Percentiles rank a stretch among this genome's conserved stretches.
Evolutionary conservation across 2,329 filamentous ascomycete genomes (phyloP).

Genomic region (Graphilbum ipis-grandicollis): DNA sequence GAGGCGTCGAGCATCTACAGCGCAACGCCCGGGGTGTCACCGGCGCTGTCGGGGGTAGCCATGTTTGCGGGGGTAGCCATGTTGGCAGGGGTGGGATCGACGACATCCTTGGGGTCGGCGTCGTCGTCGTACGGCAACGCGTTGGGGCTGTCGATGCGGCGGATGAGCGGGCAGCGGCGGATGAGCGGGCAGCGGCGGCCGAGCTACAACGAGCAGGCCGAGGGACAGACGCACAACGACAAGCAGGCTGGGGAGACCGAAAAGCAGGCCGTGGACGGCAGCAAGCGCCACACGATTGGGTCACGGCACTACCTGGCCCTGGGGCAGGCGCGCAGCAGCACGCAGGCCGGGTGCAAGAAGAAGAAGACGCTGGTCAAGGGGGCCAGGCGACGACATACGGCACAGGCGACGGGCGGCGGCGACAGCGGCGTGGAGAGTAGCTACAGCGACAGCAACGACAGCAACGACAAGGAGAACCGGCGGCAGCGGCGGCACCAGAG

Average conservation of each 20-base stretch:
- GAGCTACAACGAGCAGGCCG: not conserved
- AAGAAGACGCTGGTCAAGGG: too few relatives aligned
- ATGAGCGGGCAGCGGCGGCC: not conserved
- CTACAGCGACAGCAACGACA: not conserved
- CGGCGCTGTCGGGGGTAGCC: not conserved
- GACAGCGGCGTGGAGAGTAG: too few relatives aligned
- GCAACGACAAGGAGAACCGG: not conserved
- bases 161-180: not conserved
- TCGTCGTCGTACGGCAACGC: not conserved
- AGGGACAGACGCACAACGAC: too few relatives aligned
- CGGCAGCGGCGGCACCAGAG: too few relatives aligned
- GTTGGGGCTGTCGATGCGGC: not conserved
- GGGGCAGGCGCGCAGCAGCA: not conserved
- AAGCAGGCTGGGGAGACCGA: too few relatives aligned
- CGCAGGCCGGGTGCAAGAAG: not conserved
- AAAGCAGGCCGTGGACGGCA: too few relatives aligned
- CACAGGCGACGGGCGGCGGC: not conserved
- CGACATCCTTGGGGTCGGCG: too few relatives aligned
- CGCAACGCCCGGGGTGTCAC: conserved; percentile 5
- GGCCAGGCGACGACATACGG: too few relatives aligned
- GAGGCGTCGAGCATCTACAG: conserved; percentile 19
- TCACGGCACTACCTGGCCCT: not conserved
- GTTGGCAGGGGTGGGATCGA: too few relatives aligned
- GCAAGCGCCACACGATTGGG: not conserved
- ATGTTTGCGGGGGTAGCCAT: too few relatives aligned